Base-by-base conservation (phyloP, 2,329 filamentous ascomycete genomes). In the Aspergillus udagawae region DNA sequence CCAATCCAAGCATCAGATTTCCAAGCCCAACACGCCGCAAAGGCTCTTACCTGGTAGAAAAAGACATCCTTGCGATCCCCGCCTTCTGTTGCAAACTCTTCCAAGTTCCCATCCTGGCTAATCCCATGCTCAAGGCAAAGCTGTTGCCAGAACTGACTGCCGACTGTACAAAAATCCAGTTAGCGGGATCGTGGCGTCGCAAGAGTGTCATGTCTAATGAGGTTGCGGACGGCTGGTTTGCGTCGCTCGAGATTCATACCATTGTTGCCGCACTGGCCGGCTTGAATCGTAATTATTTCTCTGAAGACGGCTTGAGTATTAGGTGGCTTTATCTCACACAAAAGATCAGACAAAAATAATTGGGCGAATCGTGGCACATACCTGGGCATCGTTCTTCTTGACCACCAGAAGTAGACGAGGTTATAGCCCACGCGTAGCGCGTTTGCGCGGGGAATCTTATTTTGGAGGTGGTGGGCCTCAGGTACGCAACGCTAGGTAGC, bases 231-330 rank as follows among this genome's bases (percentile, higher is more conserved):
- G 61, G 65, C 58, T 60, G 60, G 52, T 53, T 53, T 48, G 52
- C 51, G 54, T 52, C 55, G 89, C 48, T 28, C 27, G 42, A 54
- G 32, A 52, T 59, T 41, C 90, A 82, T 74, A 96, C 92, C 93
- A 86, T 92, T 97, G 80, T 97, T 97, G 84, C 93, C 94, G 83
- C 94, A 97, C 79, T 97, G 94, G 84, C 94, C 94, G 64, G 95
- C 93, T 80, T 99, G 94, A 69, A 99, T 89, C 61, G 95, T 99
- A 77, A 99, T 99, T 70, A 99, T 99, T 85, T 99, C 94, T 78
- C 94, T 97, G 67, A 1, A 55, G 21, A 54, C 14, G 4, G 20
- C 17, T 55, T 54, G 21, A 55, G 35, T 17, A 55, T 65, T 25
- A 58, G 58, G 25, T 44, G 51, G 35, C 12, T 28, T 5, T 51